Evolutionary conservation across 768 basidiomycete genomes (phyloP), one percentile per base, ranked within the genome.

Genomic region (Macrolepiota dolichaula): DNA sequence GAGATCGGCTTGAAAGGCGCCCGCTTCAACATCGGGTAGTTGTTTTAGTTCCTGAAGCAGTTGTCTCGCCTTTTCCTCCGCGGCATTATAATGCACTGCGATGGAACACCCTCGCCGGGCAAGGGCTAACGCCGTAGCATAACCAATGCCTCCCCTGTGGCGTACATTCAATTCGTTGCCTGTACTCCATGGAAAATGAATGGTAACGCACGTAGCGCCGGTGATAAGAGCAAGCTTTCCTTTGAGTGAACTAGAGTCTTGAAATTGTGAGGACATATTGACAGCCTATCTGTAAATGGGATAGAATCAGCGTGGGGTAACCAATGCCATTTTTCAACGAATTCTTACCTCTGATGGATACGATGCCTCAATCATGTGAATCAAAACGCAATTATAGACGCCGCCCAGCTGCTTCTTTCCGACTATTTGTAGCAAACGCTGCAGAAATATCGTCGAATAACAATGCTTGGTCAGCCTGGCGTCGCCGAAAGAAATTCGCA

Each of bases 141-240:
- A 70, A 3, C 83, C 83, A 52, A 85, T 84, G 0, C 83, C 83
- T 5, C 83, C 83, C 25, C 82, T 84, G 66, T 46, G 25, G 47
- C 5, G 4, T 4, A 25, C 51, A 38, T 44, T 62, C 11, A 51
- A n/a, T 44, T 38, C 11, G 19, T 24, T 35, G n/a, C 55, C 22
- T n/a, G 58, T 44, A 46, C 47, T 27, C 47, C 25, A 29, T 24
- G 19, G 27, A 32, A 24, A 11, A 9, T 19, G 10, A 19, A 4
- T 12, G 50, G 40, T 4, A 49, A 62, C 70, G 51, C 61, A 73
- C 70, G 70, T 69, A 59, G 64, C 65, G 11, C 72, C 72, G 15
- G 71, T 73, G 22, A 73, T 70, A 22, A 72, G 63, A 9, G 71
- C 71, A 2, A 73, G 62, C 46, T 68, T 70, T 35, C 62, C 65